Evolutionary conservation across 1,284 basidiomycete species (phyloP).

Genomic region (Boletus smithii): DNA sequence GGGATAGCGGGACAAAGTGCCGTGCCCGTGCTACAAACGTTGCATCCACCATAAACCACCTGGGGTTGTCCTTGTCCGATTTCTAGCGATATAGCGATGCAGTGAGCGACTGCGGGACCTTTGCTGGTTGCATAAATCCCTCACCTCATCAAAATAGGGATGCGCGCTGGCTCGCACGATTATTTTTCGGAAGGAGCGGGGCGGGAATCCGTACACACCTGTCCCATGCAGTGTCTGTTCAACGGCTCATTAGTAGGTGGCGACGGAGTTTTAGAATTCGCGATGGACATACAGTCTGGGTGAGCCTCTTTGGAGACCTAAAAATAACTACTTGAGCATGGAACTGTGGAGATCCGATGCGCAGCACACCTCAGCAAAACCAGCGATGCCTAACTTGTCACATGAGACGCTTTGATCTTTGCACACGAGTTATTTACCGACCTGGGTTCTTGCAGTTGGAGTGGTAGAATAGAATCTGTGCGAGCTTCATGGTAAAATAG

Average conservation of each 20-base stretch:
- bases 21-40: constrained; percentile 64
- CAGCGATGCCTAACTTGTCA: constrained; percentile 67
- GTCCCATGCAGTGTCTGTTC: constrained; percentile 85
- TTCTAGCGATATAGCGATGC: constrained; percentile 46
- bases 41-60: constrained; percentile 93
- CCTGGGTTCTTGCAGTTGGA: constrained; percentile 90
- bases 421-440: constrained; percentile 29
- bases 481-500: neutral
- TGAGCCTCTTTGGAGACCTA: constrained; percentile 83
- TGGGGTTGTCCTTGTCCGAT: constrained; percentile 71
- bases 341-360: neutral
- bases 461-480: constrained; percentile 79
- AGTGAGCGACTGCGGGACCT: constrained; percentile 6
- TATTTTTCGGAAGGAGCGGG: constrained; percentile 5
- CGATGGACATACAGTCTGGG: constrained; percentile 71
- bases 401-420: constrained; percentile 8
- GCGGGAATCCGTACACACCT: constrained; percentile 44
- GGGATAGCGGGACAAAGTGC: constrained; percentile 77
- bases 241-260: constrained; percentile 16
- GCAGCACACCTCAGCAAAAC: constrained; percentile 67
- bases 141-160: constrained; percentile 85
- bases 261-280: constrained; percentile 5
- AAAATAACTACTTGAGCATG: constrained; percentile 5
- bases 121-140: constrained; percentile 19
- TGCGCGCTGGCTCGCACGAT: constrained; percentile 49